phyloP scores from a whole-genome alignment of 345 rosid species.

The Boechera stricta region DNA sequence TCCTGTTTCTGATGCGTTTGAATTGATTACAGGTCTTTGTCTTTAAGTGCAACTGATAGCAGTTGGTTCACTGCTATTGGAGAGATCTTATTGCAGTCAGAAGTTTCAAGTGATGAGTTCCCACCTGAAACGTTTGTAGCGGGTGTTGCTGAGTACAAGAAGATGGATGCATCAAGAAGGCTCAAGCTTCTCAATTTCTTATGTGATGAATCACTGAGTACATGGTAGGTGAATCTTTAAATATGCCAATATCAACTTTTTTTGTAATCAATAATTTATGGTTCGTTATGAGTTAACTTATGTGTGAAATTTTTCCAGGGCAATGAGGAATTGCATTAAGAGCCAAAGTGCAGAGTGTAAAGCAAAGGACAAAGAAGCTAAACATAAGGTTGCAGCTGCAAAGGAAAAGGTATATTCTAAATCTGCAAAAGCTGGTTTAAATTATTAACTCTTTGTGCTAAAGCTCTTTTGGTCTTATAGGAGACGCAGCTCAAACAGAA shows the following conservation, averaged over 20 bases:
- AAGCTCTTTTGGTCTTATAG: slow-evolving; percentile 41
- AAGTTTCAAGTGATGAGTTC: slow-evolving; percentile 35
- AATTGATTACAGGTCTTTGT: slow-evolving; percentile 49
- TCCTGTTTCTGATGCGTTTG: slow-evolving; percentile 1
- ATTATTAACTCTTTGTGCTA: slow-evolving; percentile 7
- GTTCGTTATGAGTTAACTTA: background rate
- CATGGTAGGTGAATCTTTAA: slow-evolving; percentile 36
- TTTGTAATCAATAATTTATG: background rate
- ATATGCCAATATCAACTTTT: slow-evolving; percentile 4
- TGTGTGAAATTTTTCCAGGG: background rate
- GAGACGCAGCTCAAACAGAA: slow-evolving; percentile 66
- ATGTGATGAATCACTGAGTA: slow-evolving; percentile 59
- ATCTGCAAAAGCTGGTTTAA: background rate
- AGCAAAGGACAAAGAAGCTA: slow-evolving; percentile 10
- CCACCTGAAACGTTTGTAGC: slow-evolving; percentile 36
- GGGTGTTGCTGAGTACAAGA: slow-evolving; percentile 47
- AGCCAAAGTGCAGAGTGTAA: background rate
- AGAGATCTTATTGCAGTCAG: slow-evolving; percentile 46
- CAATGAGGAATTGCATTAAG: slow-evolving; percentile 25
- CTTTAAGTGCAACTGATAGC: slow-evolving; percentile 53
- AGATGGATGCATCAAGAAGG: slow-evolving; percentile 47
- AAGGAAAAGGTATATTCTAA: slow-evolving; percentile 33
- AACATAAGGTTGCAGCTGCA: slow-evolving; percentile 49
- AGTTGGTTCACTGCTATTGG: slow-evolving; percentile 64
- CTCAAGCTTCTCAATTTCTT: slow-evolving; percentile 57